Evolutionary conservation across 257 asterid species (phyloP), one percentile per base, ranked within the genome.

Genomic region (Cynanchum wilfordii): DNA sequence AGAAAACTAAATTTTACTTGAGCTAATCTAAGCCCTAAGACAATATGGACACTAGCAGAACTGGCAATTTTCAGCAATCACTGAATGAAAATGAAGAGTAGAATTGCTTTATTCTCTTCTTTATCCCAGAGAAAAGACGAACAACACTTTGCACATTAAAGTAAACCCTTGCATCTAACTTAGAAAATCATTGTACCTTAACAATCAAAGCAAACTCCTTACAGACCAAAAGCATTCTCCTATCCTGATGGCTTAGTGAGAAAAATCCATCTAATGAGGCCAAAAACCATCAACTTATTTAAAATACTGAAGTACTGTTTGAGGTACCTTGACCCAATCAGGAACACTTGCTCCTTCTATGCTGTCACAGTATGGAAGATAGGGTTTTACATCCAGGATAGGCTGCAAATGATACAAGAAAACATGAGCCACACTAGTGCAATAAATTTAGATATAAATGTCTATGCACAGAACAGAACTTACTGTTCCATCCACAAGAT

Each of bases 401-500:
- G 99, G 99, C 98, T 92, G 93, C 71, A 52, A 83, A 70, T 70
- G 57, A 33, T 22, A 40, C 51, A 72, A 47, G 4, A 65, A 68
- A 62, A 19, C 16, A 29, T 20, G 71, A 49, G 68, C 44, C 59
- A 68, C 55, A 54, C 38, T 65, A 66, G 22, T 51, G 4, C 50
- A 64, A 33, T 36, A 17, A 2, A 7, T 7, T 36, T 16, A 33
- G 25, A 17, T 15, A 42, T 4, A 51, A 22, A 62, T 25, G 38
- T 29, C 9, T 10, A 60, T 66, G 63, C 47, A 59, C 22, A 17
- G 69, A 66, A 20, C 40, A 70, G 47, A 51, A 79, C 90, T 84
- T 78, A 92, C 98, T 1, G 99, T 90, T 81, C 98, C 98, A 83
- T 95, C 94, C 76, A 95, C 98, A 47, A 95, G 93, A 86, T 95